A percentile compares a stretch with the other conserved stretches of the same genome.
Evolutionary conservation across 345 rosid species (phyloP).

Genomic region (Eutrema yunnanense): DNA sequence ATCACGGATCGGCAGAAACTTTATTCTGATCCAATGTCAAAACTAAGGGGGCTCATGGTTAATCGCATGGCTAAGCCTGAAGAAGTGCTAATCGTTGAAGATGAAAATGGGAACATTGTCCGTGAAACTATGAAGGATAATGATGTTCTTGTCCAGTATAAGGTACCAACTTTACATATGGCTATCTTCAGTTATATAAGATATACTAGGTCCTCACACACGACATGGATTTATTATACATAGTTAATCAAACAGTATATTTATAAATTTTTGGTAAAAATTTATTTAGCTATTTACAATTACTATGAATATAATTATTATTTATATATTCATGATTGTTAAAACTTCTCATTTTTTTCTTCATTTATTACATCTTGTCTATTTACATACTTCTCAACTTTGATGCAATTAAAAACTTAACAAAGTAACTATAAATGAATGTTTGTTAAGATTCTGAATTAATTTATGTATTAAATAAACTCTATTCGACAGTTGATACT

Average conservation of each 20-base stretch:
- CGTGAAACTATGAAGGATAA: slow-evolving; percentile 99
- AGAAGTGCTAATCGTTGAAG: slow-evolving; percentile 95
- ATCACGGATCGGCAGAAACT: slow-evolving; percentile 63
- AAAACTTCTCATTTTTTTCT: background rate
- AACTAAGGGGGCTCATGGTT: slow-evolving; percentile 84
- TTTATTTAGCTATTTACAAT: background rate
- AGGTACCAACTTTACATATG: slow-evolving; percentile 39
- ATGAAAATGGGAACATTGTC: slow-evolving; percentile 97
- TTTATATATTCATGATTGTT: too few relatives aligned
- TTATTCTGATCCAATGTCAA: slow-evolving; percentile 75
- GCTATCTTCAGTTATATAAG: background rate
- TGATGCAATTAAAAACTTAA: too few relatives aligned
- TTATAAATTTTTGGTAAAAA: background rate
- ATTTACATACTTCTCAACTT: too few relatives aligned
- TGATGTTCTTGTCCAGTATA: slow-evolving; percentile 96
- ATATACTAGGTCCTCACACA: background rate
- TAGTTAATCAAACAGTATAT: background rate
- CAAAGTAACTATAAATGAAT: background rate
- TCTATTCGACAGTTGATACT: background rate
- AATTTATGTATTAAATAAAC: background rate
- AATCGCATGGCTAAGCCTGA: slow-evolving; percentile 99
- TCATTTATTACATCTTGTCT: background rate
- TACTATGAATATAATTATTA: too few relatives aligned
- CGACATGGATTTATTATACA: background rate
- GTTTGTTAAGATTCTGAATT: background rate